Evolutionary conservation across 2,329 filamentous ascomycete genomes (phyloP), one percentile per base, ranked within the genome.

Genomic region (Cladosporium sphaerospermum): DNA sequence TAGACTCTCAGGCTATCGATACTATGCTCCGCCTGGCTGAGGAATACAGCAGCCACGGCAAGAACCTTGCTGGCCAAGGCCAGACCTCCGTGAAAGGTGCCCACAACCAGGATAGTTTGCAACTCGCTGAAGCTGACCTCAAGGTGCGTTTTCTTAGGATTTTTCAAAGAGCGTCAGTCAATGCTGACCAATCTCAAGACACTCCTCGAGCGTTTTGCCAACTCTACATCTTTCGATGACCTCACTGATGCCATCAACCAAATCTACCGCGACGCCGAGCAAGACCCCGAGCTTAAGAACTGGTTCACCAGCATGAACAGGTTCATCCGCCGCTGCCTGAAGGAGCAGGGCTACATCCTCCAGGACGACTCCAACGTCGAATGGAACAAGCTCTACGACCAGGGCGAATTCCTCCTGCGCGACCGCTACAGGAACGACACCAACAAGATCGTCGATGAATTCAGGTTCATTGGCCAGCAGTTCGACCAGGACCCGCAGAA

Each of bases 151-250:
- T 62, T 74, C 64, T 56, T 69, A 78, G 69, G 62, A 62, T 70
- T 71, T 48, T 54, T 52, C 58, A 37, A 55, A 55, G 66, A 58
- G 59, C 71, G 67, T 59, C 62, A 67, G 63, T 62, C 72, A 63
- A 70, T 72, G 74, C 77, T 81, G 70, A 81, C 73, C 60, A 63
- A 69, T 44, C 71, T 74, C 16, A 77, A 88, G 82, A 89, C 83
- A 8, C 77, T 99, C 16, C 84, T 99, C 61, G 93, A 97, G 76
- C 87, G 93, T 45, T 97, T 96, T 63, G 93, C 93, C 67, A 97
- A 99, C 71, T 85, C 85, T 65, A 97, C 93, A 8, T 96, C 91
- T 0, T 83, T 84, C 33, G 86, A 95, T 58, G 89, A 95, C 60
- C 75, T 97, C 3, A 89, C 93, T 74, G 84, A 87, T 14, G 83